These are phyloP conservation scores for Trametes pubescens DNA, from an alignment of 1,284 basidiomycete genomes.

Conservation along the genomic window DNA sequence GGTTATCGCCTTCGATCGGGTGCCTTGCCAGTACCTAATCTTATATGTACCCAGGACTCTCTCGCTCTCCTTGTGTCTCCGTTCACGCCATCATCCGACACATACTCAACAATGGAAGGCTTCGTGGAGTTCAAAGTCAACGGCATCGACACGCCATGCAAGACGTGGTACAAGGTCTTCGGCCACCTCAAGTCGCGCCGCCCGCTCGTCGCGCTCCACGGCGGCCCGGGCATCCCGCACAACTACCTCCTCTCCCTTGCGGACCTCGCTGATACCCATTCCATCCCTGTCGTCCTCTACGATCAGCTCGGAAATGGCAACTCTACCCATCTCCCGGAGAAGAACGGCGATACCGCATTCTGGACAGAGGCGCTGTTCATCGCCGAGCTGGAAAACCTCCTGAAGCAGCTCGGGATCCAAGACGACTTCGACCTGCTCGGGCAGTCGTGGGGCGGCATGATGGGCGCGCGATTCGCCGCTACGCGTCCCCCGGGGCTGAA, in stretches of 20 bases:
- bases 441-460: conserved; percentile 64
- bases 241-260: conserved; percentile 51
- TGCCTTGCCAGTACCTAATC: too few relatives aligned
- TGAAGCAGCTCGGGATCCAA: conserved; percentile 48
- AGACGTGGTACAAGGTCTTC: conserved; percentile 42
- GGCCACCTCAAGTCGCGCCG: conserved; percentile 40
- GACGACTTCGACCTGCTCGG: conserved; percentile 52
- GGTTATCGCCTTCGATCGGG: too few relatives aligned
- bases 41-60: too few relatives aligned
- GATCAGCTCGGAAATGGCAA: conserved; percentile 58
- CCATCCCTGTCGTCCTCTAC: conserved; percentile 56
- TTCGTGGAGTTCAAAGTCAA: too few relatives aligned
- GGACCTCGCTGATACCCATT: conserved; percentile 40
- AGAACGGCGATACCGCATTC: conserved; percentile 44
- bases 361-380: conserved; percentile 59
- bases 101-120: too few relatives aligned
- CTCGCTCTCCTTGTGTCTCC: too few relatives aligned
- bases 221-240: conserved; percentile 49
- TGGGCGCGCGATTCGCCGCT: conserved; percentile 46
- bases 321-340: conserved; percentile 53
- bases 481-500: conserved; percentile 50
- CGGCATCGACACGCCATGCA: conserved; percentile 25
- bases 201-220: conserved; percentile 53
- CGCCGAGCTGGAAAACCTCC: conserved; percentile 56
- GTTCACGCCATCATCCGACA: too few relatives aligned